Percentiles rank a stretch among this genome's conserved stretches.
Evolutionary conservation across 2,329 filamentous ascomycete genomes (phyloP).

Genomic region (Ambrosiella beaveri): DNA sequence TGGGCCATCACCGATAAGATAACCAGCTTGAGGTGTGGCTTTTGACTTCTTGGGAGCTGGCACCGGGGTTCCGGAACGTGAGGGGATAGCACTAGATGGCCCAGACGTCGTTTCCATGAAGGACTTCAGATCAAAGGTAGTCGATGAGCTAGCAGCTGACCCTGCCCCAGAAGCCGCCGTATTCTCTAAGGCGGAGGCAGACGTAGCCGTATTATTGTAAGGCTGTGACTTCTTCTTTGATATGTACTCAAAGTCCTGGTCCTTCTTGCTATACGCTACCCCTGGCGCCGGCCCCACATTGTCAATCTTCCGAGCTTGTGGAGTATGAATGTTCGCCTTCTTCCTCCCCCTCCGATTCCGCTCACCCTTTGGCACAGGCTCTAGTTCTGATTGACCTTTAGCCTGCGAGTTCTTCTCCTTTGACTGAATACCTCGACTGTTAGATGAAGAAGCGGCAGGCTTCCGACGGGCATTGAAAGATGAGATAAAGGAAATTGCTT

Average conservation of each 20-base stretch:
- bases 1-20: conserved; percentile 60
- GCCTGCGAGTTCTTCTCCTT: neutral
- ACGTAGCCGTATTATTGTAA: too few relatives aligned
- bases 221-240: conserved; percentile 18
- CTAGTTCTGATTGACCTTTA: conserved; percentile 15
- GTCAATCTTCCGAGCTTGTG: conserved; percentile 43
- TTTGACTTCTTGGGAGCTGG: conserved; percentile 33
- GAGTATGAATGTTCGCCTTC: conserved; percentile 44
- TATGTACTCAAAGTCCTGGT: conserved; percentile 57
- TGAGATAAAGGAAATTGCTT: conserved; percentile 58
- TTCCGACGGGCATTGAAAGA: conserved; percentile 55
- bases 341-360: conserved; percentile 36
- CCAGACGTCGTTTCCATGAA: conserved; percentile 6
- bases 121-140: neutral
- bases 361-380: conserved; percentile 31
- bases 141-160: neutral
- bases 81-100: conserved; percentile 9
- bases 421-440: conserved; percentile 15
- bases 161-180: neutral
- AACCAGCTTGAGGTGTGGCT: conserved; percentile 55
- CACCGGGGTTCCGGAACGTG: conserved; percentile 18
- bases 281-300: conserved; percentile 47
- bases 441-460: conserved; percentile 18
- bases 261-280: conserved; percentile 56
- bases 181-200: neutral